Percentiles rank a stretch among this genome's conserved stretches.
Evolutionary conservation across 495 filamentous ascomycete genomes (phyloP).

Genomic region (Cercophora scortea): DNA sequence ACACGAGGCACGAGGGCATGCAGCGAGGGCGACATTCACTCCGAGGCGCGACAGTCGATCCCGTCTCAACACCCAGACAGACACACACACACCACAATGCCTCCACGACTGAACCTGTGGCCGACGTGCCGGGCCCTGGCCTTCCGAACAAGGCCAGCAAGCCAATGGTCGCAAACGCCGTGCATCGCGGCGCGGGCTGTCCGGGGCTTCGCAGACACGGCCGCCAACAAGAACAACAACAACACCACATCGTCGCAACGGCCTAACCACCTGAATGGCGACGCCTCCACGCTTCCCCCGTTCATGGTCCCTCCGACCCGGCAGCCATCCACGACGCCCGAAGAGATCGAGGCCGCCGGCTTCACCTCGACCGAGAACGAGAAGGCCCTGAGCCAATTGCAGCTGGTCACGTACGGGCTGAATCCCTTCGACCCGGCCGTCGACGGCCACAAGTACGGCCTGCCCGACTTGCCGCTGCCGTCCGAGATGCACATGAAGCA

Average conservation of each 20-base stretch:
- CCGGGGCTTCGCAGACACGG: conserved; percentile 23
- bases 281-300: not conserved
- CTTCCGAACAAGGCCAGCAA: conserved; percentile 31
- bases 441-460: conserved; percentile 64
- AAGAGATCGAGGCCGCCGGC: not conserved
- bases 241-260: conserved; percentile 2
- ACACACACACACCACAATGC: conserved; percentile 27
- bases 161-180: conserved; percentile 53
- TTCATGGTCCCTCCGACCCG: not conserved
- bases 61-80: conserved; percentile 3
- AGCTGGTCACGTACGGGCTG: conserved; percentile 24
- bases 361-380: not conserved
- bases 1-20: not conserved
- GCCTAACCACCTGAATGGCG: not conserved
- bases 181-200: conserved; percentile 50
- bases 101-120: conserved; percentile 41
- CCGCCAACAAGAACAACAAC: not conserved
- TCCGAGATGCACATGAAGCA: conserved; percentile 56
- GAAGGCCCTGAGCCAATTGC: conserved; percentile 27
- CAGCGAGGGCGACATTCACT: not conserved
- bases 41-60: not conserved
- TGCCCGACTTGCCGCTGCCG: conserved; percentile 58
- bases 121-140: conserved; percentile 36
- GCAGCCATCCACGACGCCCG: not conserved
- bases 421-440: conserved; percentile 16